These are phyloP conservation scores for Whalleya microplaca DNA, from an alignment of 2,329 filamentous ascomycete genomes.

Conservation along the genomic window DNA sequence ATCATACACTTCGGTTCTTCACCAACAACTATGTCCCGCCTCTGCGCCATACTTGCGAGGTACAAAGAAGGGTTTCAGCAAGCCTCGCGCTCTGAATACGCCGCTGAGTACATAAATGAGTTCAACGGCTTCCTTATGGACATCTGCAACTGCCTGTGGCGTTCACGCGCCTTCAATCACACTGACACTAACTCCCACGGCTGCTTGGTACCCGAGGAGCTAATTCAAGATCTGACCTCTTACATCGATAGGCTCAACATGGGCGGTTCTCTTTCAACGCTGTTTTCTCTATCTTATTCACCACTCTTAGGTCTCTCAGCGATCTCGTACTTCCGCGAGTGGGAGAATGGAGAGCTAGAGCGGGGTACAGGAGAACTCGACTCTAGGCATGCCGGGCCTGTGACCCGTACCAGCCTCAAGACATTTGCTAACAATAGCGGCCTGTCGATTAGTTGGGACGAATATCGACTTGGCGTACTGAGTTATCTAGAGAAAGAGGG, in stretches of 20 bases:
- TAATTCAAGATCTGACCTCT: constrained; percentile 48
- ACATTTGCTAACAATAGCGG: constrained; percentile 69
- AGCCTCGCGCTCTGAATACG: constrained; percentile 47
- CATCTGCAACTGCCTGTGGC: constrained; percentile 82
- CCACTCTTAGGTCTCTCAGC: constrained; percentile 60
- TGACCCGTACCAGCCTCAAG: constrained; percentile 68
- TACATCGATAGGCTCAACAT: constrained; percentile 56
- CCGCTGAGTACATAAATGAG: constrained; percentile 63
- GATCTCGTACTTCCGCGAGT: constrained; percentile 56
- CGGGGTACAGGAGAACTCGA: constrained; percentile 42
- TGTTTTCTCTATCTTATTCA: constrained; percentile 64
- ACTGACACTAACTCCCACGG: constrained; percentile 66
- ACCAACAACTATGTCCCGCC: constrained; percentile 65
- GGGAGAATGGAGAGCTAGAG: constrained; percentile 60
- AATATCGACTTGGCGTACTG: constrained; percentile 75
- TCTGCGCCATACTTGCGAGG: constrained; percentile 68
- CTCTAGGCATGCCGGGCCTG: constrained; percentile 66
- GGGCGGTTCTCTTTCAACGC: constrained; percentile 48
- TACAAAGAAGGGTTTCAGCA: constrained; percentile 78
- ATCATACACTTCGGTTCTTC: constrained; percentile 69
- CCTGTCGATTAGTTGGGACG: constrained; percentile 68
- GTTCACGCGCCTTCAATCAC: constrained; percentile 69
- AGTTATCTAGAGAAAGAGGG: constrained; percentile 67
- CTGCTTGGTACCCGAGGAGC: constrained; percentile 50
- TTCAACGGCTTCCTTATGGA: constrained; percentile 90